Evolutionary conservation across 495 filamentous ascomycete species (phyloP).

Genomic region (Baudoinia panamericana): DNA sequence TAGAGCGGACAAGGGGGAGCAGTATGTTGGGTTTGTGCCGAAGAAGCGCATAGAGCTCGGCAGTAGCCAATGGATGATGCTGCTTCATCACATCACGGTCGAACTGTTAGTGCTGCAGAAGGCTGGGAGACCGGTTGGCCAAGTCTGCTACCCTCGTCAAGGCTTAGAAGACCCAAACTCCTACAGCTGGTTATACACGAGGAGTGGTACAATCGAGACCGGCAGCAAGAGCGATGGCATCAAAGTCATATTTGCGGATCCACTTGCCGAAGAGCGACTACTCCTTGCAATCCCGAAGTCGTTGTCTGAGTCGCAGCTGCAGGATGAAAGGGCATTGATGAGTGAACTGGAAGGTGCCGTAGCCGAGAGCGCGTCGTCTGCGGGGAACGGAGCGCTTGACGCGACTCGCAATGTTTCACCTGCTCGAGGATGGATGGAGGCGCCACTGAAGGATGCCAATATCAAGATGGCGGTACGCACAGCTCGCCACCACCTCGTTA

Average conservation of each 20-base stretch:
- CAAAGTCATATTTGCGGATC: not conserved
- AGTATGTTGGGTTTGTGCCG: constrained; percentile 14
- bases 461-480: constrained; percentile 46
- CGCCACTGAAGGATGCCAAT: constrained; percentile 42
- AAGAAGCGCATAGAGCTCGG: constrained; percentile 28
- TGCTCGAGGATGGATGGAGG: constrained; percentile 40
- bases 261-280: not conserved
- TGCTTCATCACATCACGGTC: constrained; percentile 25
- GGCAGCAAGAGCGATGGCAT: not conserved
- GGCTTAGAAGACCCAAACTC: not conserved
- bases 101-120: constrained; percentile 43
- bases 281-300: not conserved
- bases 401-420: too few species aligned
- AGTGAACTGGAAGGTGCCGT: constrained; percentile 5
- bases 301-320: not conserved
- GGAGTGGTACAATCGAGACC: constrained; percentile 4
- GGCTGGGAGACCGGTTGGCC: constrained; percentile 26
- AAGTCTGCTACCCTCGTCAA: constrained; percentile 18
- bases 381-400: too few species aligned
- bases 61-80: constrained; percentile 39
- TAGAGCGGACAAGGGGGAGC: constrained; percentile 29
- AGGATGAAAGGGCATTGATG: constrained; percentile 4
- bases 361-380: too few species aligned
- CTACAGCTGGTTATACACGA: constrained; percentile 8
- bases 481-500: not conserved